Evolutionary conservation across 495 filamentous ascomycete genomes (phyloP), one percentile per base, ranked within the genome.

Genomic region (Lindgomyces ingoldianus): DNA sequence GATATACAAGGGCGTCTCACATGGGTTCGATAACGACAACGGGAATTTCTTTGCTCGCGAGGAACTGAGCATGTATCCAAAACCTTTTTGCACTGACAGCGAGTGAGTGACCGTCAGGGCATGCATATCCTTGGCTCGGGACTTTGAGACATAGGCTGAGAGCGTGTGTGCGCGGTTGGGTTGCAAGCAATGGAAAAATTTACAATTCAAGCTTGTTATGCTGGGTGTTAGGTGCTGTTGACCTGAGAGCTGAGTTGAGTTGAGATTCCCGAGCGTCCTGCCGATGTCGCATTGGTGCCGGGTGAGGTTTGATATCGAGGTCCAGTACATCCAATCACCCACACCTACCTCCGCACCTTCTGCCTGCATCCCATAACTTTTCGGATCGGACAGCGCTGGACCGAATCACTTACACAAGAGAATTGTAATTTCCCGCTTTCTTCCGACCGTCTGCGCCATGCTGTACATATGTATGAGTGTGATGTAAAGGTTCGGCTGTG

Each of bases 31-130:
- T 54, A n/a, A 61, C 50, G 50, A 50, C 49, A 56, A 67, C 57
- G 64, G 64, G 57, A 56, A 44, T 60, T 53, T 49, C 29, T 45
- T 47, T 57, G 39, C 25, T 42, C 39, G 16, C 18, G 30, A 49
- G 12, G 57, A 60, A 48, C 18, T 25, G 47, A 50, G 62, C 62
- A 66, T 66, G 63, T 66, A 66, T 66, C 63, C 63, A 67, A 59
- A 44, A 58, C 27, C 24, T 46, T 39, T 29, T 45, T 46, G 41
- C 45, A 47, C 53, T 49, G 27, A 22, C 16, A 22, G 21, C n/a
- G 19, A 18, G 24, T 49, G 21, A 24, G 21, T 39, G 11, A 22
- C 24, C 27, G 47, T 25, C 45, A 11, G 22, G n/a, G 19, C 24
- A 54, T 54, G 16, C n/a, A n/a, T 14, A 9, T 42, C 18, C 16